Conservation (phyloP, 192 early-diverging fungal species). For the Podila clonocystis region DNA sequence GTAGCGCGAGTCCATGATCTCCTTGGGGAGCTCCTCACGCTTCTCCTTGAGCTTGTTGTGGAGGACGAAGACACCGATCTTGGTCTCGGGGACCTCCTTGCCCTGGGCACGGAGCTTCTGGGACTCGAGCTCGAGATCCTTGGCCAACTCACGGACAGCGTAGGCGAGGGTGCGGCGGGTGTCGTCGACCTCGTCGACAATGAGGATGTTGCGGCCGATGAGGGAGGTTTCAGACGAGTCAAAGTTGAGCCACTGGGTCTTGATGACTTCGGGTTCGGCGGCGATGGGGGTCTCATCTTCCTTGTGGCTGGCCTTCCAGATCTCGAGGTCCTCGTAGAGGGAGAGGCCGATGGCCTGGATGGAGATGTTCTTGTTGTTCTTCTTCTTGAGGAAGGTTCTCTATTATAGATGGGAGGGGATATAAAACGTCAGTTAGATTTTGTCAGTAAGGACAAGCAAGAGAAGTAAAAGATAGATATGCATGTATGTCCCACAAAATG, state of each 20-base stretch:
- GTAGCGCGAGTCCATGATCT: conserved; percentile 67
- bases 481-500: background rate
- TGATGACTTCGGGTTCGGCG: conserved; percentile 70
- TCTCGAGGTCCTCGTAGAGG: conserved; percentile 77
- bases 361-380: conserved; percentile 76
- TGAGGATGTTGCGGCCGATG: conserved; percentile 75
- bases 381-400: conserved; percentile 77
- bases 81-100: conserved; percentile 57
- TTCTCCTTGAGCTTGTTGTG: conserved; percentile 85
- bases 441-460: background rate
- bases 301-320: conserved; percentile 43
- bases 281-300: conserved; percentile 51
- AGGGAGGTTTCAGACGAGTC: conserved; percentile 70
- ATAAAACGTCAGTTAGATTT: background rate
- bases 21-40: conserved; percentile 66
- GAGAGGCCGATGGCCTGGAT: conserved; percentile 83
- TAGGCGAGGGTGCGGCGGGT: conserved; percentile 77
- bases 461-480: background rate
- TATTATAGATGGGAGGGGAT: background rate
- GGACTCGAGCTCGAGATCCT: conserved; percentile 71
- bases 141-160: conserved; percentile 75
- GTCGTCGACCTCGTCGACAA: conserved; percentile 86
- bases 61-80: conserved; percentile 80
- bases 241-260: conserved; percentile 87
- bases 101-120: conserved; percentile 34